Evolutionary conservation across 1,139 yeast species (phyloP), one percentile per base, ranked within the genome.

Genomic region (Suhomyces bribrorum): DNA sequence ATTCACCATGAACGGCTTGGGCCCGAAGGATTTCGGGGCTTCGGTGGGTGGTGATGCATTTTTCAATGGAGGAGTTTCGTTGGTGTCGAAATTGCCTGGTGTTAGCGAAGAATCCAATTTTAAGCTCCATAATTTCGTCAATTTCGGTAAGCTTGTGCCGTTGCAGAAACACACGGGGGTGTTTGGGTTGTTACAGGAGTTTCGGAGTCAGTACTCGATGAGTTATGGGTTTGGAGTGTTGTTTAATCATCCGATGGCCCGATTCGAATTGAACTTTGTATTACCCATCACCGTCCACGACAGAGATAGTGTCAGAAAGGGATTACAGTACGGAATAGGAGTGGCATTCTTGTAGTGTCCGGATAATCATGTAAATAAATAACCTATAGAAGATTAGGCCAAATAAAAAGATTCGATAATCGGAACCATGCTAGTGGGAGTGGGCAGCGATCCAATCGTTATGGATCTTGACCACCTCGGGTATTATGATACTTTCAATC

Each of bases 321-420:
- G 98, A 0, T 60, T 92, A 26, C 97, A 92, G 59, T 90, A 89
- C 60, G 98, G 98, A 14, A 80, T 92, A 36, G 97, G 97, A 0
- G 64, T 88, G 33, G 82, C 92, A 14, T 89, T 88, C 61, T 69
- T 87, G 72, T 87, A 71, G 62, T 7, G 11, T 39, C 33, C 39
- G 25, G 32, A 28, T 20, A 13, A 8, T 20, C 8, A 20, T 20
- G 11, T 5, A 3, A 3, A 20, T 20, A 5, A 20, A 8, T 8
- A 20, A 4, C 5, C 3, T 20, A 4, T 8, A 20, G 6, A 20
- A 20, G 23, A 4, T 4, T 8, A 20, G 8, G 11, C 5, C 5
- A 20, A 20, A 1, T 20, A 20, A 20, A 8, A 5, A 20, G 11
- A 4, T 20, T 20, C 11, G 23, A 3, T 20, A 20, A 20, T 20